Conservation (phyloP, 2,329 filamentous ascomycete genomes). For the Metarhizium guizhouense region DNA sequence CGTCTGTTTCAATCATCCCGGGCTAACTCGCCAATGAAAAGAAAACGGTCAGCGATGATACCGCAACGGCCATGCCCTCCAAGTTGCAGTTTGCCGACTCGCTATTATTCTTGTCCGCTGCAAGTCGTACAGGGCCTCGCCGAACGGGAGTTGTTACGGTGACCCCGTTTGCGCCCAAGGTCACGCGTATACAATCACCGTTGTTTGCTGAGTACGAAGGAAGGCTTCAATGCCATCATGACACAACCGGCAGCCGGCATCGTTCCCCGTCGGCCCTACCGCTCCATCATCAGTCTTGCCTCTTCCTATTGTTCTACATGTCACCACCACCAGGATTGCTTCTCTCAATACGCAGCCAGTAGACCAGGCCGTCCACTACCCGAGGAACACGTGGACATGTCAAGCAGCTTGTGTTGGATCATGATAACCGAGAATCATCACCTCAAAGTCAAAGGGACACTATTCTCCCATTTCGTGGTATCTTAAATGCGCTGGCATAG, state of each 20-base stretch:
- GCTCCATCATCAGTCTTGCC: not conserved
- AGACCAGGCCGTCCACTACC: conserved; percentile 1
- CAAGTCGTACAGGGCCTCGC: not conserved
- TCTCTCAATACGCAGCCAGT: not conserved
- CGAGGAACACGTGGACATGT: not conserved
- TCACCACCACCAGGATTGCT: not conserved
- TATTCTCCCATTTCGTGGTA: conserved; percentile 24
- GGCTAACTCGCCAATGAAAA: no score
- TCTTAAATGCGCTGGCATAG: conserved; percentile 43
- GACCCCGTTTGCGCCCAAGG: not conserved
- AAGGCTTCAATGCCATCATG: not conserved
- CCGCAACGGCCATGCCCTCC: no score
- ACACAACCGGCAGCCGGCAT: not conserved
- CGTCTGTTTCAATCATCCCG: not conserved
- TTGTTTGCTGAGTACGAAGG: not conserved
- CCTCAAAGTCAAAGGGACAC: not conserved
- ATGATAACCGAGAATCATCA: not conserved
- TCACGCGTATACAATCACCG: not conserved
- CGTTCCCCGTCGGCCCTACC: not conserved
- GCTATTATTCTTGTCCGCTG: not conserved
- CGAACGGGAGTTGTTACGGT: not conserved
- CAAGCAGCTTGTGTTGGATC: not conserved
- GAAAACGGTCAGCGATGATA: no score
- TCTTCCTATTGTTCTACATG: not conserved
- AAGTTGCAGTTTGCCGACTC: not conserved